Conservation (phyloP, 1,139 yeast genomes). For the Arxiozyma slooffiae region DNA sequence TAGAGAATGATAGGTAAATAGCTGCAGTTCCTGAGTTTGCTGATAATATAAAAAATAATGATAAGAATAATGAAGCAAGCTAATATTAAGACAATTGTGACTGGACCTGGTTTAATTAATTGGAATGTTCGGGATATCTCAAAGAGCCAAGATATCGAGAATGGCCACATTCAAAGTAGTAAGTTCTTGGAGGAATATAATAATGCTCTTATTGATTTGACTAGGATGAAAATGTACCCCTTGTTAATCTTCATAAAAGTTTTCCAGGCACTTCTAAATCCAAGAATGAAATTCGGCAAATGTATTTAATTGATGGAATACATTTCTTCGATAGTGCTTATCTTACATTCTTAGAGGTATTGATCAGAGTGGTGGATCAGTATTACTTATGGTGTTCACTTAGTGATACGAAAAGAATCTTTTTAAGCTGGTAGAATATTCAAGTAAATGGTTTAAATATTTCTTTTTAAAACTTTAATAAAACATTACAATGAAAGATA, state of each 20-base stretch:
- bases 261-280: conserved; percentile 27
- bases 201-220: conserved; percentile 40
- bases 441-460: conserved; percentile 20
- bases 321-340: conserved; percentile 61
- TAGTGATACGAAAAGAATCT: conserved; percentile 30
- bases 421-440: conserved; percentile 36
- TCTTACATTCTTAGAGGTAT: conserved; percentile 38
- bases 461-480: background rate
- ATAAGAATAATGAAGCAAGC: conserved; percentile 33
- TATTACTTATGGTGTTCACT: conserved; percentile 43
- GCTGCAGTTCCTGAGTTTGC: conserved; percentile 43
- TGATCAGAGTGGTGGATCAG: conserved; percentile 34
- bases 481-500: too few species aligned
- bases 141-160: conserved; percentile 26
- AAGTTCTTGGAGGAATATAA: conserved; percentile 40
- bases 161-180: conserved; percentile 35
- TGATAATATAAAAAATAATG: conserved; percentile 39
- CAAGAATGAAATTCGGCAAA: conserved; percentile 24
- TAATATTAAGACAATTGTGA: conserved; percentile 42
- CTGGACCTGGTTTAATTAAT: conserved; percentile 60
- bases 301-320: conserved; percentile 48
- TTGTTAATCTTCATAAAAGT: conserved; percentile 43
- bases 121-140: conserved; percentile 31
- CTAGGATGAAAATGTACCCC: conserved; percentile 40
- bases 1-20: conserved; percentile 40